These are phyloP conservation scores for Ceratobasidium sp. DNA, from an alignment of 1,284 basidiomycete species.

Conservation along the genomic window DNA sequence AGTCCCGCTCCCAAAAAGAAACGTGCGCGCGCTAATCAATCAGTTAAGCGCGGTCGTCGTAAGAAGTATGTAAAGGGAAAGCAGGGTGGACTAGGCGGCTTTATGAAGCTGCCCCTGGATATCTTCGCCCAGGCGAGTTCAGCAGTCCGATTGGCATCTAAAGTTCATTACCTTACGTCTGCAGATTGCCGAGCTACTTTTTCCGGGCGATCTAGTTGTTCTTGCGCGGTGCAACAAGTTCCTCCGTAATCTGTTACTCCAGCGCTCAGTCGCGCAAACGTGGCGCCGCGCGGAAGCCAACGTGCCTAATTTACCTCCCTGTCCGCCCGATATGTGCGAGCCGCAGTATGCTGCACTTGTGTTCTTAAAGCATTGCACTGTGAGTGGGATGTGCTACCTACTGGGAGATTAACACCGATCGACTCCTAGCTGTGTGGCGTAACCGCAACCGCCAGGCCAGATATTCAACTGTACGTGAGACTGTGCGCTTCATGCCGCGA, in stretches of 20 bases:
- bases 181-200: conserved; percentile 3
- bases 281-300: conserved; percentile 4
- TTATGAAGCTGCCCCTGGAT: conserved; percentile 51
- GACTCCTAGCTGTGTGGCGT: not conserved
- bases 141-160: too few relatives aligned
- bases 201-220: not conserved
- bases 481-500: conserved; percentile 6
- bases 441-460: not conserved
- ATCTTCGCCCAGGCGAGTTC: conserved; percentile 51
- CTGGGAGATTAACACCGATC: not conserved
- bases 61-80: not conserved
- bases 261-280: not conserved
- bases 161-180: too few relatives aligned
- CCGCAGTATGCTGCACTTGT: conserved; percentile 11
- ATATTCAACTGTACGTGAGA: not conserved
- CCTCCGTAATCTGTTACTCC: not conserved
- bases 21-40: not conserved
- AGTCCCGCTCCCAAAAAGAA: too few relatives aligned
- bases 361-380: conserved; percentile 3
- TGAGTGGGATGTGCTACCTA: not conserved
- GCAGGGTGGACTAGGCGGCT: conserved; percentile 44
- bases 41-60: not conserved
- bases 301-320: not conserved
- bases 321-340: conserved; percentile 10
- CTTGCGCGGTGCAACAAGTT: not conserved